Evolutionary conservation across 331 rosid genomes (phyloP).

Genomic region (Cydonia oblonga): DNA sequence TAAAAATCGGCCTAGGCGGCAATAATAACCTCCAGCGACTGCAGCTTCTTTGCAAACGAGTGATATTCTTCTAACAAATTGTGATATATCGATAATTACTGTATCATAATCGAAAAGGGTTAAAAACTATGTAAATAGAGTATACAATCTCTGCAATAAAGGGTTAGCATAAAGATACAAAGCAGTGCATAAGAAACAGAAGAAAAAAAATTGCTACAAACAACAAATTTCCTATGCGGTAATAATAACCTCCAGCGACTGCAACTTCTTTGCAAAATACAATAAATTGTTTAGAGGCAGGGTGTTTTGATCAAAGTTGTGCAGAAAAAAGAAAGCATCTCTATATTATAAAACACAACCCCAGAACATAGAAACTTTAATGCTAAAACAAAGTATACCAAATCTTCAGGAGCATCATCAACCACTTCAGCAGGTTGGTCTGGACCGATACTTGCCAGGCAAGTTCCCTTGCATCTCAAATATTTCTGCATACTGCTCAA

Average conservation of each 20-base stretch:
- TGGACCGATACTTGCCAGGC: constrained; percentile 73
- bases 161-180: neutral
- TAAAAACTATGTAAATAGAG: no score
- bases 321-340: neutral
- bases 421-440: constrained; percentile 99
- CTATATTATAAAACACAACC: neutral
- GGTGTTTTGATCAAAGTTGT: neutral
- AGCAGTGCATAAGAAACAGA: neutral
- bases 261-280: neutral
- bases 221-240: neutral
- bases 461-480: constrained; percentile 83
- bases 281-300: neutral
- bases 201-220: neutral
- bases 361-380: neutral
- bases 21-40: neutral
- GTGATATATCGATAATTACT: neutral
- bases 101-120: neutral
- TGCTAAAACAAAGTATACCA: constrained; percentile 42
- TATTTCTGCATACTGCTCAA: constrained; percentile 67
- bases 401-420: constrained; percentile 64
- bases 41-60: neutral
- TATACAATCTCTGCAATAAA: neutral
- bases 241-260: neutral
- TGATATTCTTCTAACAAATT: no score
- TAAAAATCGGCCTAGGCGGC: no score